A percentile compares a stretch with the other conserved stretches of the same genome.
These are phyloP conservation scores for Roridomyces roridus DNA, from an alignment of 768 basidiomycete species.

Conservation along the genomic window DNA sequence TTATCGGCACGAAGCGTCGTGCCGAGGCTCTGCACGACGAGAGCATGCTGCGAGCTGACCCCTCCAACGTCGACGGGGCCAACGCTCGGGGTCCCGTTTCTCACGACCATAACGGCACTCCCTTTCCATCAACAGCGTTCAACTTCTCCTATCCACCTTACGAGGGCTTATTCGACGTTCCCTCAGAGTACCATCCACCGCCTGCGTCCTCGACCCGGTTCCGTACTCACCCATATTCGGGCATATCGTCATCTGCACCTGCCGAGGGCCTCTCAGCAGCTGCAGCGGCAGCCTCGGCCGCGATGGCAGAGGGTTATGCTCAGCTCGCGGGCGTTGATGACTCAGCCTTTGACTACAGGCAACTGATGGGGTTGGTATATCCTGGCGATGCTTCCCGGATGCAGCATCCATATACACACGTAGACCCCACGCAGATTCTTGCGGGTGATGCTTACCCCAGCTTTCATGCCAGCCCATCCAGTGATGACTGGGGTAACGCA, in stretches of 20 bases:
- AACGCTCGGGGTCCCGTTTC: constrained; percentile 30
- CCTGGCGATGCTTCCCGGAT: constrained; percentile 45
- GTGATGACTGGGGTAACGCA: constrained; percentile 81
- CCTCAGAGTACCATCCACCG: constrained; percentile 31
- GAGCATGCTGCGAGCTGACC: constrained; percentile 81
- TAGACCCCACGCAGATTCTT: constrained; percentile 92
- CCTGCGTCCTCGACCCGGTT: constrained; percentile 19
- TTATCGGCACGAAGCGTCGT: constrained; percentile 76
- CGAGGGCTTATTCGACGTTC: constrained; percentile 65
- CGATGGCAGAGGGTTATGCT: constrained; percentile 76
- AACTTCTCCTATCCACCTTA: constrained; percentile 76
- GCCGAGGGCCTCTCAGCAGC: constrained; percentile 67
- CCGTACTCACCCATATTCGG: constrained; percentile 28
- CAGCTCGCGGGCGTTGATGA: constrained; percentile 67
- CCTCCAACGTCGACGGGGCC: constrained; percentile 57
- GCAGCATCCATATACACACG: constrained; percentile 72
- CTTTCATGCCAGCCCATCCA: constrained; percentile 80
- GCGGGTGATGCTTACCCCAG: constrained; percentile 47
- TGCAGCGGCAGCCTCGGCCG: constrained; percentile 69
- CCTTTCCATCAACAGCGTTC: constrained; percentile 74
- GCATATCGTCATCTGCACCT: constrained; percentile 33
- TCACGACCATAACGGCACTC: constrained; percentile 42
- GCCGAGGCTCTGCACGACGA: constrained; percentile 84
- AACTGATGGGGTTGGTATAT: constrained; percentile 72
- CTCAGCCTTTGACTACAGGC: constrained; percentile 62